A percentile compares a stretch with the other conserved stretches of the same genome.
These are phyloP conservation scores for Wickerhamomyces pijperi DNA, from an alignment of 805 yeast species.

Conservation along the genomic window DNA sequence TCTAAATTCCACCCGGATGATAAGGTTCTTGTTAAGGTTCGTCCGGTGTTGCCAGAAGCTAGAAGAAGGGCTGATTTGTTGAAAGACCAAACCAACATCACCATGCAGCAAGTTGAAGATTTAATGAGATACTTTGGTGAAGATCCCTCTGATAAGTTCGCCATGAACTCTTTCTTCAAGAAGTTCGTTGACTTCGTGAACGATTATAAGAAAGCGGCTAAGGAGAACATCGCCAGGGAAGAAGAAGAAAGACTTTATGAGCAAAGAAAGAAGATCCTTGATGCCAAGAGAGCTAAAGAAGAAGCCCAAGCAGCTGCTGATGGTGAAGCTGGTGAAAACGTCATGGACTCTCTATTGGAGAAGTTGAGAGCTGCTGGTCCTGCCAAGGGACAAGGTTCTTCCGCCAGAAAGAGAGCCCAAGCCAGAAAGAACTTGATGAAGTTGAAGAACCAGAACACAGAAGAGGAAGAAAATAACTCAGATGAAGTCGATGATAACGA, in stretches of 20 bases:
- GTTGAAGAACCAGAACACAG: slow-evolving; percentile 17
- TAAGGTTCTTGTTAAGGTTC: slow-evolving; percentile 40
- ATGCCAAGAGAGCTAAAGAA: slow-evolving; percentile 18
- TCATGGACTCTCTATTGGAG: slow-evolving; percentile 82
- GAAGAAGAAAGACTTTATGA: slow-evolving; percentile 58
- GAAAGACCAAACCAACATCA: slow-evolving; percentile 36
- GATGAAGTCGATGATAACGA: slow-evolving; percentile 4
- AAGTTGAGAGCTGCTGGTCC: slow-evolving; percentile 83
- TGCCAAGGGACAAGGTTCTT: slow-evolving; percentile 59
- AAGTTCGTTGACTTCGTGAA: slow-evolving; percentile 49
- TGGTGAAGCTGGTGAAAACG: slow-evolving; percentile 30
- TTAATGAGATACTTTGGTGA: slow-evolving; percentile 68
- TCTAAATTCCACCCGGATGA: slow-evolving; percentile 59
- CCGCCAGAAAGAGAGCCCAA: slow-evolving; percentile 72
- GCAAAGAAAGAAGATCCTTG: slow-evolving; percentile 48
- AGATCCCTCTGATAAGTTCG: slow-evolving; percentile 38
- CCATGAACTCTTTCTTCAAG: slow-evolving; percentile 49
- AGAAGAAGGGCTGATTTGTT: slow-evolving; percentile 39
- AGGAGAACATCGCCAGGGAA: slow-evolving; percentile 55
- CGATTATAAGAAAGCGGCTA: slow-evolving; percentile 54
- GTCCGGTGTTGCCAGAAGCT: slow-evolving; percentile 44
- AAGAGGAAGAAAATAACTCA: slow-evolving; percentile 9
- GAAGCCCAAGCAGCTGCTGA: slow-evolving; percentile 22
- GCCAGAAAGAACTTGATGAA: slow-evolving; percentile 53
- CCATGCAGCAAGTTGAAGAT: slow-evolving; percentile 41